Conservation (phyloP, 495 filamentous ascomycete genomes). For the Corynascus novoguineensis region DNA sequence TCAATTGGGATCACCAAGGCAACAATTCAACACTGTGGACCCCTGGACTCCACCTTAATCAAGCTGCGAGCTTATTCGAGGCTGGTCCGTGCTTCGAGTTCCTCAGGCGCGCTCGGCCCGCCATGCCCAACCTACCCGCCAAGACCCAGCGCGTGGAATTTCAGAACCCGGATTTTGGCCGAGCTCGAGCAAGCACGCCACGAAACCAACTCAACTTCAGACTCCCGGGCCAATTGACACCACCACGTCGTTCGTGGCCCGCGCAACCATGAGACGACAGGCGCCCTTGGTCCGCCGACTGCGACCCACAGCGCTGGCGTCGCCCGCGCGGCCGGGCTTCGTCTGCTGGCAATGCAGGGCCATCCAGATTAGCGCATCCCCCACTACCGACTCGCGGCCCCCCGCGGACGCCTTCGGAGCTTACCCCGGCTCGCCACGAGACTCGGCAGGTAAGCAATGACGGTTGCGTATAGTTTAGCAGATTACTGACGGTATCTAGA, state of each 20-base stretch:
- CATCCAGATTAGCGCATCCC: slow-evolving; percentile 50
- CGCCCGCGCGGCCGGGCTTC: slow-evolving; percentile 19
- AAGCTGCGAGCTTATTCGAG: not conserved
- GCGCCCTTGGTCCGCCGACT: slow-evolving; percentile 24
- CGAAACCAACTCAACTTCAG: not conserved
- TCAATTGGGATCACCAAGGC: not conserved
- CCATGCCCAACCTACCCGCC: not conserved
- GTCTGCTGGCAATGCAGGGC: slow-evolving; percentile 46
- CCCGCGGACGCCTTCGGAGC: slow-evolving; percentile 43
- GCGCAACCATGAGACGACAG: slow-evolving; percentile 28
- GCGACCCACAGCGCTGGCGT: slow-evolving; percentile 13
- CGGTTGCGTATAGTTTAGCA: not conserved
- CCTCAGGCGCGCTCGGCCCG: not conserved
- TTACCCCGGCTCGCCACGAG: slow-evolving; percentile 27
- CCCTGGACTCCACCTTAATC: not conserved
- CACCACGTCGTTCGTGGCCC: slow-evolving; percentile 5
- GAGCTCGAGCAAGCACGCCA: no score
- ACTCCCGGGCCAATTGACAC: not conserved
- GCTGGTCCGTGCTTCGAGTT: not conserved
- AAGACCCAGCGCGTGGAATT: slow-evolving; percentile 7
- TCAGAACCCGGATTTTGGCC: slow-evolving; percentile 12
- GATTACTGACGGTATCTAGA: slow-evolving; percentile 47
- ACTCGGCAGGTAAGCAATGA: slow-evolving; percentile 37
- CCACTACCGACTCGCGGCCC: slow-evolving; percentile 45
- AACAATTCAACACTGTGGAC: slow-evolving; percentile 3